Conservation (phyloP, 306 rosid species). For the Sechiopsis laciniata region DNA sequence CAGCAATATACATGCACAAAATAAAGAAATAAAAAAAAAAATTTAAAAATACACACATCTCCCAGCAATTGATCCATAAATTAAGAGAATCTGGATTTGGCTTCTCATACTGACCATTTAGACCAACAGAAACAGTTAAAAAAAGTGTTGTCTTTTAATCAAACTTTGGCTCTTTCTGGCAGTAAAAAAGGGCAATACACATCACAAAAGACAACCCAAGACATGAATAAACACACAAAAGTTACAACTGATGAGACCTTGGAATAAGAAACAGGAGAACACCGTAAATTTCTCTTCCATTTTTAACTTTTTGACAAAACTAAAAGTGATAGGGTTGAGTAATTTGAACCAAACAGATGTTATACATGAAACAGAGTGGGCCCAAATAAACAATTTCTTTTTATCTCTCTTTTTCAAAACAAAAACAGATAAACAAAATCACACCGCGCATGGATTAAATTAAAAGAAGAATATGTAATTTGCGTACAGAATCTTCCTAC, state of each 20-base stretch:
- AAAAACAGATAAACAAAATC: neutral
- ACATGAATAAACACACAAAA: constrained; percentile 9
- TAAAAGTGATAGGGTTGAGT: constrained; percentile 5
- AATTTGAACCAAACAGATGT: constrained; percentile 8
- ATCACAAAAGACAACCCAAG: constrained; percentile 1
- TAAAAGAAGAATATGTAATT: constrained; percentile 13
- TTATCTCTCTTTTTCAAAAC: neutral
- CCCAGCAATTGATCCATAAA: neutral
- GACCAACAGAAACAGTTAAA: neutral
- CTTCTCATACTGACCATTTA: neutral
- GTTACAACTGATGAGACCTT: too few species aligned
- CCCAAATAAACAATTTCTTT: neutral
- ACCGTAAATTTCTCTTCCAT: neutral
- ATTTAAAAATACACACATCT: neutral
- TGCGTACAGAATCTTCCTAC: constrained; percentile 24
- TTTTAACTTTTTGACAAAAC: neutral
- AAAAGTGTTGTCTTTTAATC: neutral
- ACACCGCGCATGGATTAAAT: neutral
- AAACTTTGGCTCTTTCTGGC: neutral
- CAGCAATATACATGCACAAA: neutral
- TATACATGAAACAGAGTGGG: constrained; percentile 14
- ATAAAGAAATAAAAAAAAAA: too few species aligned
- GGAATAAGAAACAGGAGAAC: constrained; percentile 9
- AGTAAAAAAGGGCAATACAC: constrained; percentile 1
- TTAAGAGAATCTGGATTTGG: constrained; percentile 3